Percentiles rank a stretch among this genome's conserved stretches.
Conservation (phyloP, 306 rosid genomes). For the Cotoneaster glaucophyllus region DNA sequence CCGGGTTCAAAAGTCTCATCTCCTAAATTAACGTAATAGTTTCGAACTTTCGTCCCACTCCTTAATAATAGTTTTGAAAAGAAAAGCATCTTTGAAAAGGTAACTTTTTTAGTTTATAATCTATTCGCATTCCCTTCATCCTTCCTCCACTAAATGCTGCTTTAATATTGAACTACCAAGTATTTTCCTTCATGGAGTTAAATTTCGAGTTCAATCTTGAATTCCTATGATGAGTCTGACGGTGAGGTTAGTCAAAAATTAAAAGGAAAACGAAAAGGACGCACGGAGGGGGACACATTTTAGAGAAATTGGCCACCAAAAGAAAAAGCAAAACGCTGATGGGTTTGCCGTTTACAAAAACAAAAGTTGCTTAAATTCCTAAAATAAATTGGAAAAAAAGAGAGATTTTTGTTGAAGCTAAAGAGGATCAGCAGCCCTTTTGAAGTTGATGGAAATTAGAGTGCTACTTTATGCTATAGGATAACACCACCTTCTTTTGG, state of each 20-base stretch:
- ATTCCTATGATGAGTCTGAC: neutral
- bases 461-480: conserved; percentile 27
- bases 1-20: too few species aligned
- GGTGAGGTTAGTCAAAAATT: neutral
- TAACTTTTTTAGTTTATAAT: too few species aligned
- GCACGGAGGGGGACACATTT: neutral
- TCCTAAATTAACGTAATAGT: too few species aligned
- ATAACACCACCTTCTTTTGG: conserved; percentile 30
- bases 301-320: neutral
- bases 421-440: conserved; percentile 36
- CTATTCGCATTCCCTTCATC: too few species aligned
- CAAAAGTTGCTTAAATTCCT: neutral
- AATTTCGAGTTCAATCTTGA: neutral
- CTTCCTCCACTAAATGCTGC: too few species aligned
- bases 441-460: conserved; percentile 35
- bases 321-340: neutral
- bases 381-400: conserved; percentile 5
- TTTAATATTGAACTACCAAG: too few species aligned
- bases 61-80: too few species aligned
- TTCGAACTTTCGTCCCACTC: too few species aligned
- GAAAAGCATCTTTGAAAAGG: too few species aligned
- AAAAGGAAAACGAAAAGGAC: neutral
- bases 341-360: neutral
- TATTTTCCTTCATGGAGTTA: too few species aligned
- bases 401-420: conserved; percentile 27